Conservation (phyloP, 2,329 filamentous ascomycete genomes). For the Trichoderma simmonsii region DNA sequence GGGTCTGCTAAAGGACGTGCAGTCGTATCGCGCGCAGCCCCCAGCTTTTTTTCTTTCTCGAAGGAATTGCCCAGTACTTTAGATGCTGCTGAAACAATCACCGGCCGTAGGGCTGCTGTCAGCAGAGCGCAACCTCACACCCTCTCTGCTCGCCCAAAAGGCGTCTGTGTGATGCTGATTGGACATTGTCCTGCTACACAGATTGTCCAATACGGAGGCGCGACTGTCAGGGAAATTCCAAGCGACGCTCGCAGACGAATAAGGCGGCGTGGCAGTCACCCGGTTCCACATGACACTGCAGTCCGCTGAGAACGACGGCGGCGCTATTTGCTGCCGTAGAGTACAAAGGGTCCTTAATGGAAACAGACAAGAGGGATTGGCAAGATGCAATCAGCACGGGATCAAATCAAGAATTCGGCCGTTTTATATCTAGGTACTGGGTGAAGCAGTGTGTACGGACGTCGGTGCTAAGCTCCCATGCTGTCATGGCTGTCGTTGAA, state of each 20-base stretch:
- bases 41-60: background rate
- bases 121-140: background rate
- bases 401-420: background rate
- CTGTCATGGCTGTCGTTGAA: background rate
- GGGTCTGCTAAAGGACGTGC: background rate
- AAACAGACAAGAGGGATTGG: background rate
- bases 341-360: background rate
- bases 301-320: background rate
- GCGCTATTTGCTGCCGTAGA: background rate
- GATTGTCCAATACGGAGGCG: slow-evolving; percentile 9
- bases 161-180: background rate
- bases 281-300: slow-evolving; percentile 4
- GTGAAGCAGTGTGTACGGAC: background rate
- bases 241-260: background rate
- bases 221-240: slow-evolving; percentile 14
- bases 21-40: background rate
- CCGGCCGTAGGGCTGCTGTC: slow-evolving; percentile 6
- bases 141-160: background rate
- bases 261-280: background rate
- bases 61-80: background rate
- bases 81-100: background rate
- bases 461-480: background rate
- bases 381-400: background rate
- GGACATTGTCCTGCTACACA: background rate
- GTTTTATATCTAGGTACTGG: background rate